Base-by-base conservation (phyloP, 345 rosid species). In the Brassica rapa region DNA sequence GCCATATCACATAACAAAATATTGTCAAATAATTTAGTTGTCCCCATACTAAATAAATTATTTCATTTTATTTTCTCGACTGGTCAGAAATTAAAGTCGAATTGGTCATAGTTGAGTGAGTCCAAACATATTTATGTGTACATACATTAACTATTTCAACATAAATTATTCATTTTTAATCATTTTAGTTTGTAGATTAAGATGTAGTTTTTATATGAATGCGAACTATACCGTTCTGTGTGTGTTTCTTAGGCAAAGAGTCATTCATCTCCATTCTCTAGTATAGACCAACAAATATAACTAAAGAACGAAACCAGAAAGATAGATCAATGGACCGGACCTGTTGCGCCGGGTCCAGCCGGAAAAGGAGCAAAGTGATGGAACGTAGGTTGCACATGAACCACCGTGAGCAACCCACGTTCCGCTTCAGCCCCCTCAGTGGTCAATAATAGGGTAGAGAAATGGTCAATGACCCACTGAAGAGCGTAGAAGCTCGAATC, bases 301-400 rank as follows among this genome's bases (percentile, higher is more conserved):
- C 55, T 12, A 46, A 46, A 12, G 16, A 49, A 49, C 19, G 7
- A 49, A 49, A 49, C 56, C 19, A 49, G 19, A 49, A 49, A 49
- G 39, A 37, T 19, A 49, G 59, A 77, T 66, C n/a, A 73, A 51
- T n/a, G 32, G 62, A 68, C 27, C 4, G 23, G 30, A 79, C 79
- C 76, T 77, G 83, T 80, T 8, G 86, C 87, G 7, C 82, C 86
- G 2, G 88, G 85, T 51, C 87, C 87, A 60, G 82, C 76, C 2
- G 88, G 84, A 63, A 51, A 72, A 33, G 84, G 21, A 67, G 64
- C 19, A 55, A 75, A 65, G 21, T 76, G 82, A 15, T 83, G 85
- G 25, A 81, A 81, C 1, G 87, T 84, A 16, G 68, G 39, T 46
- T 86, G 86, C 32, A 87, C 89, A 67, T 87, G 85, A 77, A 84